phyloP scores from a whole-genome alignment of 306 rosid genomes.

The Inga oerstediana region DNA sequence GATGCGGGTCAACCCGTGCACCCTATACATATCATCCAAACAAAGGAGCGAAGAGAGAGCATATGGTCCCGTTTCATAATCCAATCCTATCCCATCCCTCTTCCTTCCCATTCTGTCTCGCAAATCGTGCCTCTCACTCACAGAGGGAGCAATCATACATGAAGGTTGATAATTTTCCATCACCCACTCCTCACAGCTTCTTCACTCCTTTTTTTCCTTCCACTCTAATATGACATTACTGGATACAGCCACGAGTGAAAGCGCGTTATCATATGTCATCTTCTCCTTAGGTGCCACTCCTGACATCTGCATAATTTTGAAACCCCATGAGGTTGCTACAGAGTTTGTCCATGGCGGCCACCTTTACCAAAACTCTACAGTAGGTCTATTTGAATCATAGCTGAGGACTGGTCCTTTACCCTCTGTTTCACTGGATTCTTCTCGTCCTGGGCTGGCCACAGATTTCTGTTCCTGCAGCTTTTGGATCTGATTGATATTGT shows the following conservation, averaged over 20 bases:
- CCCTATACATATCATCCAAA: background rate
- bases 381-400: background rate
- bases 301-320: background rate
- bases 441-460: background rate
- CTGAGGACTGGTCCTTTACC: background rate
- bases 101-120: background rate
- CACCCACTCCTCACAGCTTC: background rate
- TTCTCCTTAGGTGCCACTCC: background rate
- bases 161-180: background rate
- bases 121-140: background rate
- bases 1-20: conserved; percentile 4
- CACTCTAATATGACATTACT: background rate
- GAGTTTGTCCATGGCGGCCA: background rate
- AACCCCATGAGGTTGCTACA: background rate
- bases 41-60: background rate
- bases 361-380: background rate
- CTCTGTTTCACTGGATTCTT: background rate
- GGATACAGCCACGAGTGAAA: conserved; percentile 3
- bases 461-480: background rate
- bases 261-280: background rate
- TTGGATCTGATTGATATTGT: background rate
- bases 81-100: background rate
- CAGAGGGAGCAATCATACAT: background rate
- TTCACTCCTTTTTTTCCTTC: background rate
- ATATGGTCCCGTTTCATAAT: background rate